These are phyloP conservation scores for Kodamaea alishanica DNA, from an alignment of 1,139 yeast genomes.

Conservation along the genomic window DNA sequence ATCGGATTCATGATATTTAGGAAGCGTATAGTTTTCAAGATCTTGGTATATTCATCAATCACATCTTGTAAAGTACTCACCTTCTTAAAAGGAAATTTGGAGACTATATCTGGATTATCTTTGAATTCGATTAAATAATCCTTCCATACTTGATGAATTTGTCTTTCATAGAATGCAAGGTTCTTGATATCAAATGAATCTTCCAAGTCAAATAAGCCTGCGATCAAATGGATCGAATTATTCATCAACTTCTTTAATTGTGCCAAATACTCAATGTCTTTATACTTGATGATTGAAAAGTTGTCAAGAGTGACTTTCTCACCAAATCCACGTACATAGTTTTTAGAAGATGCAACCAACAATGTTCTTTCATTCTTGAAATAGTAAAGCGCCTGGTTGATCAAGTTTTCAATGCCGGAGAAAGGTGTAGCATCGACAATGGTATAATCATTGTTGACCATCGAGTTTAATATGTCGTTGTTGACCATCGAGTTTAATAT, in stretches of 20 bases:
- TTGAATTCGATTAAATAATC: constrained; percentile 5
- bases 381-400: constrained; percentile 1
- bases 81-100: constrained; percentile 10
- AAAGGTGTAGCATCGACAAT: constrained; percentile 1
- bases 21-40: constrained; percentile 8
- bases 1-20: constrained; percentile 9
- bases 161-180: constrained; percentile 10
- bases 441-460: constrained; percentile 6
- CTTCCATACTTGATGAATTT: constrained; percentile 11
- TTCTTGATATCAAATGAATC: constrained; percentile 7
- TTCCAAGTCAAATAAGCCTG: constrained; percentile 9
- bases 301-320: background rate
- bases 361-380: constrained; percentile 16
- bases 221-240: constrained; percentile 3
- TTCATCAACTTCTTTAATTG: constrained; percentile 1
- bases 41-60: constrained; percentile 5
- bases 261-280: constrained; percentile 3
- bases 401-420: constrained; percentile 3
- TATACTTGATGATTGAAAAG: constrained; percentile 2
- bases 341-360: constrained; percentile 8
- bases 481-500: constrained; percentile 4
- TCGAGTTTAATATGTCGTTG: constrained; percentile 2
- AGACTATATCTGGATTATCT: background rate
- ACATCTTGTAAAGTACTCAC: constrained; percentile 6
- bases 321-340: constrained; percentile 1